Conservation (phyloP, 2,329 filamentous ascomycete genomes). For the Aspergillus sp. region DNA sequence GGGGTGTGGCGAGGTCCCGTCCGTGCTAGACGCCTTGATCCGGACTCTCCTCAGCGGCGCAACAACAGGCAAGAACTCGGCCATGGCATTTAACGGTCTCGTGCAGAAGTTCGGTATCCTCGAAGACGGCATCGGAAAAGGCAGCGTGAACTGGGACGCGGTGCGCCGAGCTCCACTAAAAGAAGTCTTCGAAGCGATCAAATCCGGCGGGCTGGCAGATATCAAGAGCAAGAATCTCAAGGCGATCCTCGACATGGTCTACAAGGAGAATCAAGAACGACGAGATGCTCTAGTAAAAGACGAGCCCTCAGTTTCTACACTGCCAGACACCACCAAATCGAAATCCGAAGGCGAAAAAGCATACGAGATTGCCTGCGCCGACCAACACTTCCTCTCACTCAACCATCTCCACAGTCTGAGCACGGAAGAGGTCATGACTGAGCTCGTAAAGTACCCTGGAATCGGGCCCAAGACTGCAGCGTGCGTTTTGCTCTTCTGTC, state of each 20-base stretch:
- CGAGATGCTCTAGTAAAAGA: conserved; percentile 55
- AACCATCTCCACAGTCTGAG: conserved; percentile 63
- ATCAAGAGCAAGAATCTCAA: conserved; percentile 76
- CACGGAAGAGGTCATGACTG: conserved; percentile 61
- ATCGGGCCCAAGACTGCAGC: conserved; percentile 70
- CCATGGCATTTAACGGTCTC: conserved; percentile 68
- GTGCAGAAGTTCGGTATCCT: conserved; percentile 67
- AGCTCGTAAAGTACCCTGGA: conserved; percentile 63
- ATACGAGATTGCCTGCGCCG: conserved; percentile 60
- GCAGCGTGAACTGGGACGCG: conserved; percentile 75
- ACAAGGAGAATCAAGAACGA: conserved; percentile 67
- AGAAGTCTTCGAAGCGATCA: conserved; percentile 71
- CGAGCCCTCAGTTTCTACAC: conserved; percentile 43
- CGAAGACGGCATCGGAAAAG: conserved; percentile 66
- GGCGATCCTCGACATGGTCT: conserved; percentile 71
- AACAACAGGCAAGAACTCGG: conserved; percentile 65
- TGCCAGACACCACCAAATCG: conserved; percentile 26
- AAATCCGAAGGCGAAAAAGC: conserved; percentile 57
- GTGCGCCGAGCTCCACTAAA: conserved; percentile 63
- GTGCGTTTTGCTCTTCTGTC: conserved; percentile 67
- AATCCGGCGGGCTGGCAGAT: conserved; percentile 70
- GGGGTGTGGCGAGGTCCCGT: conserved; percentile 70
- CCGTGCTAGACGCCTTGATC: conserved; percentile 66
- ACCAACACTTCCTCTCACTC: conserved; percentile 66
- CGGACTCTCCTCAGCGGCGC: conserved; percentile 66